Evolutionary conservation across 768 basidiomycete genomes (phyloP).

Genomic region (Agrocybe pediades): DNA sequence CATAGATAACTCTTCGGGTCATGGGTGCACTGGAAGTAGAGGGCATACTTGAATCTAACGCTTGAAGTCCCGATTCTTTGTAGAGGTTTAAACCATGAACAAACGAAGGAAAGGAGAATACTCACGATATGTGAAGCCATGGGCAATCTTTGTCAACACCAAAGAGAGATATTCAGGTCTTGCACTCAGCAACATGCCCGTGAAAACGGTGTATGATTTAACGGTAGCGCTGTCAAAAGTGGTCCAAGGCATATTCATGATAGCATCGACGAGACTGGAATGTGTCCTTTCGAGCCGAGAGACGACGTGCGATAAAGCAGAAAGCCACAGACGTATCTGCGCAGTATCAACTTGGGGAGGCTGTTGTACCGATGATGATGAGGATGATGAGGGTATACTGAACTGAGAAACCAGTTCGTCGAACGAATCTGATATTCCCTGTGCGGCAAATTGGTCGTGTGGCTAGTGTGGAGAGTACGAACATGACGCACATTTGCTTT

Average conservation of each 20-base stretch:
- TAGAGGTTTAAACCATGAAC: slow-evolving; percentile 6
- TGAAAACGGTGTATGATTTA: slow-evolving; percentile 85
- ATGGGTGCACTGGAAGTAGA: slow-evolving; percentile 71
- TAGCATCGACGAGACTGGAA: slow-evolving; percentile 78
- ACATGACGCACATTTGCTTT: slow-evolving; percentile 59
- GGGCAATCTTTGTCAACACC: slow-evolving; percentile 79
- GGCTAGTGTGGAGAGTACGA: slow-evolving; percentile 4
- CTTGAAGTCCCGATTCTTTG: slow-evolving; percentile 73
- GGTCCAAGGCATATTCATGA: slow-evolving; percentile 90
- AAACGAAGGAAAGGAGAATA: slow-evolving; percentile 18
- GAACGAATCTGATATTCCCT: slow-evolving; percentile 77
- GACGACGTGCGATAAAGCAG: slow-evolving; percentile 89
- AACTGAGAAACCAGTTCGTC: slow-evolving; percentile 92
- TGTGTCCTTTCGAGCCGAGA: slow-evolving; percentile 86
- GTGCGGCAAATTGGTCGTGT: slow-evolving; percentile 14
- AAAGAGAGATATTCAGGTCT: slow-evolving; percentile 88
- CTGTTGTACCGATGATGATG: slow-evolving; percentile 15
- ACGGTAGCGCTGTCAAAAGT: slow-evolving; percentile 86
- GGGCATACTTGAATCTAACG: slow-evolving; percentile 54
- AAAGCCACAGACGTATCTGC: slow-evolving; percentile 79
- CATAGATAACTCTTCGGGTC: slow-evolving; percentile 82
- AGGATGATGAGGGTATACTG: slow-evolving; percentile 44
- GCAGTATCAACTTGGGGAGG: slow-evolving; percentile 37
- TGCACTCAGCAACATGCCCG: slow-evolving; percentile 90
- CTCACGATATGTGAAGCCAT: slow-evolving; percentile 89